These are phyloP conservation scores for Paecilomyces sp. DNA, from an alignment of 2,329 filamentous ascomycete genomes.

Conservation along the genomic window DNA sequence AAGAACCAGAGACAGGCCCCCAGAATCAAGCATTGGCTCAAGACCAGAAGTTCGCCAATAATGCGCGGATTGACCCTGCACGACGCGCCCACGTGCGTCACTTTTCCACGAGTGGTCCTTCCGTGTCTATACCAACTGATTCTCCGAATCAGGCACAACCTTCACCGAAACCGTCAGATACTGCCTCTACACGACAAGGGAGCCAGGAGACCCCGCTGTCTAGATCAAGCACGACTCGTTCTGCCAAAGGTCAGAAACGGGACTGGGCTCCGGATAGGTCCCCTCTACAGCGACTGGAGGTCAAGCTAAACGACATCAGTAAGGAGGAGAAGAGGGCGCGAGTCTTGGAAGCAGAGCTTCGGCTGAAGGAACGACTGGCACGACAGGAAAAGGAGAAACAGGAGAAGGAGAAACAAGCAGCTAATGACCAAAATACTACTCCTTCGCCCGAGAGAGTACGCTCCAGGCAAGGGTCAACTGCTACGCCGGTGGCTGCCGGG, in stretches of 20 bases:
- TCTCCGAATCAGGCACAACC: conserved; percentile 4
- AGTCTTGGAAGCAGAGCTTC: conserved; percentile 72
- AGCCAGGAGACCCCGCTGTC: conserved; percentile 16
- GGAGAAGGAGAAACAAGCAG: conserved; percentile 14
- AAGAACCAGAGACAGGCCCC: conserved; percentile 1
- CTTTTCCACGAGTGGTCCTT: background rate
- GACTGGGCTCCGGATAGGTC: conserved; percentile 73
- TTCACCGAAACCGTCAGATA: conserved; percentile 5
- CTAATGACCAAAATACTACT: conserved; percentile 3
- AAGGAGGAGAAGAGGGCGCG: conserved; percentile 91
- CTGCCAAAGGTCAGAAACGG: conserved; percentile 23
- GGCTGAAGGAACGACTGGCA: conserved; percentile 52
- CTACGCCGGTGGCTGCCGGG: conserved; percentile 4
- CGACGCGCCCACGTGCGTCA: background rate
- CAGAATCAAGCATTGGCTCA: background rate
- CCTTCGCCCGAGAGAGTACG: conserved; percentile 5
- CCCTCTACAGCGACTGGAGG: conserved; percentile 86
- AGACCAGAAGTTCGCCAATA: conserved; percentile 1
- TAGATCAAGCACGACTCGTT: conserved; percentile 25
- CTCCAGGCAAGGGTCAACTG: background rate
- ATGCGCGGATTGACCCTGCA: background rate
- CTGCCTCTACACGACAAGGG: conserved; percentile 9
- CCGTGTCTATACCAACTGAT: background rate
- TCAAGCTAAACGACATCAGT: conserved; percentile 83
- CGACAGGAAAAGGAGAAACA: conserved; percentile 20